Evolutionary conservation across 768 basidiomycete genomes (phyloP).

Genomic region (Rhizopogon vulgaris): DNA sequence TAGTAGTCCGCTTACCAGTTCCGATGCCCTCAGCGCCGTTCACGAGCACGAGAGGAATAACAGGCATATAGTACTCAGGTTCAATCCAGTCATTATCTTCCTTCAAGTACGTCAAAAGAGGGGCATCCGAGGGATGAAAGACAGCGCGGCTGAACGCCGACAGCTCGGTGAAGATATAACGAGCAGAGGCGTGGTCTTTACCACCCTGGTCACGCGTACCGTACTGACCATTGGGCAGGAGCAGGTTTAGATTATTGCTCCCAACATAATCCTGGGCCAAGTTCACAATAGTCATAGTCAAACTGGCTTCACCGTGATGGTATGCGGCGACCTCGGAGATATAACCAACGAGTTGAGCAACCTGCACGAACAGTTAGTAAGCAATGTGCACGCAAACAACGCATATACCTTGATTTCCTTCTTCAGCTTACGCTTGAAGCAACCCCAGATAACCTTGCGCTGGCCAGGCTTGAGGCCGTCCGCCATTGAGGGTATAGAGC

Average conservation of each 20-base stretch:
- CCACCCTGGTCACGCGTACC: conserved; percentile 92
- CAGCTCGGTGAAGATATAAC: conserved; percentile 91
- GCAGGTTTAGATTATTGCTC: conserved; percentile 88
- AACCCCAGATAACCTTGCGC: conserved; percentile 92
- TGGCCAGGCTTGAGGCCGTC: conserved; percentile 98
- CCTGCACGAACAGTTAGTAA: conserved; percentile 35
- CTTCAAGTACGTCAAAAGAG: conserved; percentile 73
- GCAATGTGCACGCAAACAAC: neutral
- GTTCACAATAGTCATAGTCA: conserved; percentile 87
- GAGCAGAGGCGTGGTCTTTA: conserved; percentile 92
- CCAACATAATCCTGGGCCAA: conserved; percentile 94
- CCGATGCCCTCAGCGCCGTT: conserved; percentile 98
- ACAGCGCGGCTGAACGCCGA: conserved; percentile 67
- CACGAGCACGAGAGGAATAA: conserved; percentile 81
- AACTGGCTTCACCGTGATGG: conserved; percentile 90
- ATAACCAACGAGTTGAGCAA: conserved; percentile 93
- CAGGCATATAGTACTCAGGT: conserved; percentile 91
- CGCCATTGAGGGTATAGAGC: conserved; percentile 90
- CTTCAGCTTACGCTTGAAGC: conserved; percentile 92
- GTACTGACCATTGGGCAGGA: conserved; percentile 88
- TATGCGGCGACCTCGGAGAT: conserved; percentile 91
- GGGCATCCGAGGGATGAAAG: conserved; percentile 82
- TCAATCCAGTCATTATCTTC: conserved; percentile 87
- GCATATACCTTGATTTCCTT: conserved; percentile 75
- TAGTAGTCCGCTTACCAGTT: conserved; percentile 54